Evolutionary conservation across 768 basidiomycete genomes (phyloP), one percentile per base, ranked within the genome.

Genomic region (Podaxis mareebaensis): DNA sequence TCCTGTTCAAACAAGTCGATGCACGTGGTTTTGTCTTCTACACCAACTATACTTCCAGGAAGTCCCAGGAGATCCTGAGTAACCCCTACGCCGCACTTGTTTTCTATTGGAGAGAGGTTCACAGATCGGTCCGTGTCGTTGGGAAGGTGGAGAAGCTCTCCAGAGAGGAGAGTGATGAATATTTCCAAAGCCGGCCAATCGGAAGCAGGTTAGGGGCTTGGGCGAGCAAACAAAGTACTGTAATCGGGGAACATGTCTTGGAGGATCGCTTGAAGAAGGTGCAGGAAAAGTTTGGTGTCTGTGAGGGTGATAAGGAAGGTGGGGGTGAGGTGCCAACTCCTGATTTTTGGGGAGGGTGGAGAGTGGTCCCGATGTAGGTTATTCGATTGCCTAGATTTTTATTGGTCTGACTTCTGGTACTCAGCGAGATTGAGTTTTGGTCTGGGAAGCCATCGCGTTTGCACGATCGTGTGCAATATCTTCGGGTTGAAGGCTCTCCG

Each of bases 381-480:
- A 11, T 12, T 42, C 67, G 22, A 48, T 30, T 55, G 64, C 17
- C 38, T 54, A 33, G 46, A 26, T 1, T 10, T 13, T n/a, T 62
- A n/a, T 46, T n/a, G 20, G 12, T 60, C 33, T 54, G 52, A 70
- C 40, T 71, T 60, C 52, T 54, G 59, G 46, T 46, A 33, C 65
- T 56, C 69, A 97, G 95, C 64, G 96, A 99, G 77, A 82, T 99
- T 56, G 96, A 99, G 72, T 98, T 98, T 74, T 98, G 96, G 96
- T 83, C 85, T n/a, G 96, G 96, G 33, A 91, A 95, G 69, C 93
- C 93, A n/a, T 96, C 93, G 26, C 85, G 96, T 42, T 78, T 98
- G 55, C 96, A 98, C 68, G 95, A 98, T 74, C 88, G 96, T 49
- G 85, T 96, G 64, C 86, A 85, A 26, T 95, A 94, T 73, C 77